Base-by-base conservation (phyloP, 192 early-diverging fungal genomes). In the Coemansia sp. region DNA sequence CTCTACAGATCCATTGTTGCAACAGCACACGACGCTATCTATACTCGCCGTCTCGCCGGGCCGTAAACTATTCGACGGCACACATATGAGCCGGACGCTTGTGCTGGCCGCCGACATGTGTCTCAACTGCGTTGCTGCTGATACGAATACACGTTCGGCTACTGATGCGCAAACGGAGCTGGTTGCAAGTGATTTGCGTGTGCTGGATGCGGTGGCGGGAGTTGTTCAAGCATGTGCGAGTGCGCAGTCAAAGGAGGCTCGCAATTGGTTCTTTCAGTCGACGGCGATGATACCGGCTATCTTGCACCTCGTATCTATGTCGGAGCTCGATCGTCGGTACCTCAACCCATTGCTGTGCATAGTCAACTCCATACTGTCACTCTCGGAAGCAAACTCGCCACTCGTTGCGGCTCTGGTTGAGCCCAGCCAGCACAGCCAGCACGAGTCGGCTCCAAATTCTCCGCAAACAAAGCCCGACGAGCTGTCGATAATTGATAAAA, bases 51-150 rank as follows among this genome's bases (percentile, higher is more conserved):
- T 52, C 3, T 57, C 53, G 32, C 67, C 72, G 22, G 43, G 64
- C n/a, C 57, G 63, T 5, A 79, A 79, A 19, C 77, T 79, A 2
- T 79, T 79, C 59, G 77, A 79, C 41, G 53, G 41, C 1, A 12
- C 51, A 5, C 77, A 79, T 29, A 66, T 79, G 18, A 59, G 18
- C 2, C 71, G 71, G 12, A 79, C 77, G 6, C 57, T 79, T 32
- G 51, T 66, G 13, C 50, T 79, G 27, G 61, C 56, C 0, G 54
- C 68, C 9, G 77, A 79, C 29, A 41, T 79, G 48, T 79, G 77
- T 23, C 57, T 67, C 4, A 69, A 79, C 61, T 79, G 77, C 61
- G 57, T 49, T 10, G 66, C 49, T 4, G 54, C 61, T 10, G 64
- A 53, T 13, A 3, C 49, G 9, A 62, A 20, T 1, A 14, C 14